Conservation (phyloP, 2,329 filamentous ascomycete genomes). For the Penicillium verrucosum region DNA sequence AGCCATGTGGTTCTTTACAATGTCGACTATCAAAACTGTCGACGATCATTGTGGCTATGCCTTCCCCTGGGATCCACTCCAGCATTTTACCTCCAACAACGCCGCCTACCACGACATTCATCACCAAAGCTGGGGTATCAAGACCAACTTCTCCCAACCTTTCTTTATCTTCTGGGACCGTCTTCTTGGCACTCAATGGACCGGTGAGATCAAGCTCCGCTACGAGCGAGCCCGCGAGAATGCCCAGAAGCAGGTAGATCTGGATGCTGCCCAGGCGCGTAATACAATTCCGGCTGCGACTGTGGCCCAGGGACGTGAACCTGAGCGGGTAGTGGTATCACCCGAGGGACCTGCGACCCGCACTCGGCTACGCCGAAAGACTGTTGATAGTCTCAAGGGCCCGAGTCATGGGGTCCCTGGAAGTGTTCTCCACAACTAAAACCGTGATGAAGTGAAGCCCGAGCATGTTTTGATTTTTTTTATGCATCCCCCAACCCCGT, state of each 20-base stretch:
- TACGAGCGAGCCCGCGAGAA: conserved; percentile 57
- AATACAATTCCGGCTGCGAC: conserved; percentile 20
- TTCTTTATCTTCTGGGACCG: conserved; percentile 91
- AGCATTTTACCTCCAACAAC: conserved; percentile 90
- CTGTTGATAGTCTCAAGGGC: conserved; percentile 36
- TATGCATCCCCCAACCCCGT: conserved; percentile 15
- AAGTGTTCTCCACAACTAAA: conserved; percentile 39
- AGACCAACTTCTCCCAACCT: conserved; percentile 55
- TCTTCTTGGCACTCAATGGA: conserved; percentile 77
- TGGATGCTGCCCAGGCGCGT: conserved; percentile 38
- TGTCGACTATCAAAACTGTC: conserved; percentile 91
- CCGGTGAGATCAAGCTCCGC: conserved; percentile 60
- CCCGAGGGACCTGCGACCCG: conserved; percentile 25
- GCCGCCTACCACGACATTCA: conserved; percentile 97
- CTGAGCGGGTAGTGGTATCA: conserved; percentile 27
- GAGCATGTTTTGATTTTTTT: conserved; percentile 13
- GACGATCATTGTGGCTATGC: conserved; percentile 96
- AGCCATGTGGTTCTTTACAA: conserved; percentile 83
- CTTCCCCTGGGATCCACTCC: conserved; percentile 92
- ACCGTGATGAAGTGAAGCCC: conserved; percentile 10
- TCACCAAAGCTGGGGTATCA: conserved; percentile 98
- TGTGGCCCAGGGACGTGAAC: conserved; percentile 12
- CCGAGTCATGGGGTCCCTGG: conserved; percentile 39
- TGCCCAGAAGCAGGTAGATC: conserved; percentile 57
- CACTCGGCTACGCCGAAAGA: conserved; percentile 38